Evolutionary conservation across 2,329 filamentous ascomycete genomes (phyloP).

Genomic region (Fonsecaea nubica): DNA sequence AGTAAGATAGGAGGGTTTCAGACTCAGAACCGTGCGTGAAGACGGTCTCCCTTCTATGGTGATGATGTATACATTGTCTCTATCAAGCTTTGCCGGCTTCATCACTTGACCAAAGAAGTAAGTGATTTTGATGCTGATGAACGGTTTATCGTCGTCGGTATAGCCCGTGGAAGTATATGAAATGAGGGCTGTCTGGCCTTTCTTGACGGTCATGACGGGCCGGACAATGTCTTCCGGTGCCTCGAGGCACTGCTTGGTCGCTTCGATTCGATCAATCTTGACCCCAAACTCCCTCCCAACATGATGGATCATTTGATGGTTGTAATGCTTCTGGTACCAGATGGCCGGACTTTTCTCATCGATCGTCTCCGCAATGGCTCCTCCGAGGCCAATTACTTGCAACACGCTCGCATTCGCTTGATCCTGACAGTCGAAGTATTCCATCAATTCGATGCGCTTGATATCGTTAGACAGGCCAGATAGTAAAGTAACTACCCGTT

Average conservation of each 20-base stretch:
- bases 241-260: constrained; percentile 11
- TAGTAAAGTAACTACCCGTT: constrained; percentile 9
- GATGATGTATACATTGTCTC: constrained; percentile 9
- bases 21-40: constrained; percentile 19
- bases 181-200: constrained; percentile 16
- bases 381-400: constrained; percentile 11
- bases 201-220: constrained; percentile 18
- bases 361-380: constrained; percentile 11
- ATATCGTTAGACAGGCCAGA: constrained; percentile 15
- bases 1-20: constrained; percentile 19
- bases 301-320: constrained; percentile 18
- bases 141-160: constrained; percentile 15
- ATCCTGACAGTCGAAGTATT: constrained; percentile 13
- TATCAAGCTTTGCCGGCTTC: constrained; percentile 5
- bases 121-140: constrained; percentile 17
- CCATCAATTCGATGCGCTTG: constrained; percentile 5
- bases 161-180: constrained; percentile 16
- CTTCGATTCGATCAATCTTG: constrained; percentile 21
- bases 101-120: constrained; percentile 17
- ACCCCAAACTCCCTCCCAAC: constrained; percentile 5
- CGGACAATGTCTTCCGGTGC: constrained; percentile 20
- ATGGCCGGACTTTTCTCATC: constrained; percentile 19
- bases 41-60: constrained; percentile 19
- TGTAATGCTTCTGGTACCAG: constrained; percentile 22
- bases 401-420: constrained; percentile 12